Conservation (phyloP, 148 eudicot species). For the Chenopodium formosanum region DNA sequence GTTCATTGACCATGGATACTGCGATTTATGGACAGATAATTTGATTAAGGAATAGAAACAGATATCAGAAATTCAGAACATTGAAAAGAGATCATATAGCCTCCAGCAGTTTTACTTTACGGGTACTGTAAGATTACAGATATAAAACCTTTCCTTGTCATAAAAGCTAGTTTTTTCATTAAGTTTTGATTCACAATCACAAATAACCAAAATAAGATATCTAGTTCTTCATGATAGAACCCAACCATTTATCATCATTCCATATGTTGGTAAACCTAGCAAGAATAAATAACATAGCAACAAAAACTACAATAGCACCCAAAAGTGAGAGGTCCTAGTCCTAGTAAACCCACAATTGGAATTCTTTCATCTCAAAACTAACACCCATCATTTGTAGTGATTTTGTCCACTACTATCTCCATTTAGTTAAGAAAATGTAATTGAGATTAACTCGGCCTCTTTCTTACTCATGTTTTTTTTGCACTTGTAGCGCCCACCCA, state of each 20-base stretch:
- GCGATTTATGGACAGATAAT: conserved; percentile 29
- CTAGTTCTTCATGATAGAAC: not conserved
- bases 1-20: conserved; percentile 61
- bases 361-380: too few species aligned
- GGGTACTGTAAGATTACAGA: not conserved
- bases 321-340: too few species aligned
- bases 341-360: too few species aligned
- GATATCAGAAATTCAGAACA: not conserved
- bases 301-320: too few species aligned
- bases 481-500: too few species aligned
- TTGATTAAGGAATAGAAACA: not conserved
- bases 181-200: not conserved
- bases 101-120: not conserved
- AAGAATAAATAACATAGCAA: too few species aligned
- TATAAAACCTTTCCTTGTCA: not conserved
- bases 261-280: too few species aligned
- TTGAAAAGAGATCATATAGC: not conserved
- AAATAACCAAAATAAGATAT: not conserved
- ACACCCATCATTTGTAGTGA: too few species aligned
- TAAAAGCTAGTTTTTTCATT: not conserved
- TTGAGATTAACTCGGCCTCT: not conserved
- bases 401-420: not conserved
- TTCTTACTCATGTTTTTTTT: too few species aligned
- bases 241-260: too few species aligned
- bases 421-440: not conserved